Percentiles rank a stretch among this genome's conserved stretches.
These are phyloP conservation scores for Diutina ranongensis DNA, from an alignment of 1,139 yeast genomes.

Conservation along the genomic window DNA sequence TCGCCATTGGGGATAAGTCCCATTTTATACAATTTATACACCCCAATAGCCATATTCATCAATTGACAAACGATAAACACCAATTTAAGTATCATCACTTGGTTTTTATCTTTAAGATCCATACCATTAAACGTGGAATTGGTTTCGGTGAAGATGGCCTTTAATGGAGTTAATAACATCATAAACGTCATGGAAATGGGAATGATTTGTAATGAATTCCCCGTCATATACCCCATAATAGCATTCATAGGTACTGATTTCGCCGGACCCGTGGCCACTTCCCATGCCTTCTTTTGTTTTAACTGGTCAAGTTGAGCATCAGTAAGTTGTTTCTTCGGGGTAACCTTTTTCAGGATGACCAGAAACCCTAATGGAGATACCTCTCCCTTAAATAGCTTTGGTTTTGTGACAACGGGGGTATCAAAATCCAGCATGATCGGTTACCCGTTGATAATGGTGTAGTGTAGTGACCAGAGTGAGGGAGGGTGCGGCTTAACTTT, in stretches of 20 bases:
- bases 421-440: too few species aligned
- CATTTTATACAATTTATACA: constrained; percentile 80
- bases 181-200: constrained; percentile 86
- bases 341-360: constrained; percentile 6
- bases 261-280: constrained; percentile 71
- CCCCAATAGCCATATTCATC: constrained; percentile 59
- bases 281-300: constrained; percentile 71
- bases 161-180: constrained; percentile 69
- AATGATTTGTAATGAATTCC: constrained; percentile 79
- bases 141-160: constrained; percentile 52
- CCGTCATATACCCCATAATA: constrained; percentile 89
- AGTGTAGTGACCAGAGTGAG: too few species aligned
- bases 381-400: background rate
- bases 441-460: too few species aligned
- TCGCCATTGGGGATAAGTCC: constrained; percentile 80
- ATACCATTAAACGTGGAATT: constrained; percentile 27
- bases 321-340: constrained; percentile 7
- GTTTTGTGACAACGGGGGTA: background rate
- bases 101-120: constrained; percentile 19
- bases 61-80: constrained; percentile 48
- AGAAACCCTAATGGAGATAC: constrained; percentile 10
- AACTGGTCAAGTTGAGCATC: constrained; percentile 22
- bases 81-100: constrained; percentile 28
- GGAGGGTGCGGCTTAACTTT: background rate
- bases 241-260: constrained; percentile 82